phyloP scores from a whole-genome alignment of 305 asterid species.

The Fraxinus sp. region DNA sequence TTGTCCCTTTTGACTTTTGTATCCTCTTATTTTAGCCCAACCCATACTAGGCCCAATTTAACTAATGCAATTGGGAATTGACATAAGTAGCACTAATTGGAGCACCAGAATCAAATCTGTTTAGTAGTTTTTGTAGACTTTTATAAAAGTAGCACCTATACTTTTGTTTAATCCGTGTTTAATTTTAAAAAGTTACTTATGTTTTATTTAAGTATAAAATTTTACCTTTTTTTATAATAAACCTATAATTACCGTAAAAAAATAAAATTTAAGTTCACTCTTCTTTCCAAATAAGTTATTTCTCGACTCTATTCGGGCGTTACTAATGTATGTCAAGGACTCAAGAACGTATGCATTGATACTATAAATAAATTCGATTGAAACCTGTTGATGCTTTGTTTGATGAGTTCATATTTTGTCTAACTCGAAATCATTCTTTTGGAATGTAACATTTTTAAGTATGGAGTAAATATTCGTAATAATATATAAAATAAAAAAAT shows the following conservation, averaged over 20 bases:
- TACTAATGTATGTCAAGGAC: background rate
- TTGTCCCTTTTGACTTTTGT: background rate
- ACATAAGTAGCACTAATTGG: background rate
- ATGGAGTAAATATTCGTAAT: background rate
- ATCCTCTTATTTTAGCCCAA: background rate
- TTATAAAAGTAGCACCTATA: background rate
- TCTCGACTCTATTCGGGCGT: background rate
- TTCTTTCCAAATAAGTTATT: background rate
- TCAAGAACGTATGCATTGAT: background rate
- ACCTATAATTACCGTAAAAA: background rate
- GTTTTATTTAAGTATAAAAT: background rate
- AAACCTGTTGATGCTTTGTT: background rate
- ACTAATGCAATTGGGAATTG: background rate
- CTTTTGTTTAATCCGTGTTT: background rate
- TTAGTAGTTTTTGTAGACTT: background rate
- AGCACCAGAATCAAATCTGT: background rate
- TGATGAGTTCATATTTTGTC: background rate
- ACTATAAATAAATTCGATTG: background rate
- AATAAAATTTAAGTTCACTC: background rate
- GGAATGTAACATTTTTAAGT: background rate
- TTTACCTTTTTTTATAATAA: background rate
- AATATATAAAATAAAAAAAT: background rate
- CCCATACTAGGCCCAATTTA: background rate
- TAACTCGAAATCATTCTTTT: background rate
- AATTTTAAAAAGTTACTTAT: background rate